Evolutionary conservation across 1,139 yeast species (phyloP), one percentile per base, ranked within the genome.

Genomic region (Diutina siamensis): DNA sequence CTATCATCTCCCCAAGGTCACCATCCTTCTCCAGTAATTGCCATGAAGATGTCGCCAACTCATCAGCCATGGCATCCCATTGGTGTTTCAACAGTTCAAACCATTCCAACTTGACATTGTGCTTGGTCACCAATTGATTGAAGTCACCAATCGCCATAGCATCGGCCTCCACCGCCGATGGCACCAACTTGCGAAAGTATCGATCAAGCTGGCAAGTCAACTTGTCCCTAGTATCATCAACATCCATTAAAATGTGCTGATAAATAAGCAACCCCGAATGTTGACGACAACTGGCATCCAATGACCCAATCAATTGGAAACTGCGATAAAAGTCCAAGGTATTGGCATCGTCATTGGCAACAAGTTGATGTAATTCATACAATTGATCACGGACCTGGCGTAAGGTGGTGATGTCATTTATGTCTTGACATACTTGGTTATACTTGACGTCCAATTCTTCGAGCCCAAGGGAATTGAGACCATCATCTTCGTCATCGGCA

Each of bases 221-320:
- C 7, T 25, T n/a, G 19, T 8, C 19, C 8, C 20, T 25, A 4
- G 25, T 20, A 13, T 22, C 42, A 7, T 25, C 42, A 22, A 22
- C 42, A 25, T 25, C 32, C 32, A 22, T 38, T 15, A 15, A 12
- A 12, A 38, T 15, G 4, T 22, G 32, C 32, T 38, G 31, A 12
- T 38, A 38, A 10, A 38, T 38, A 10, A 38, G 28, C 20, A 38
- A 25, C 7, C 22, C 42, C 2, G 42, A n/a, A 17, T 38, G 42
- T 4, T 17, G n/a, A n/a, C 19, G 21, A 27, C 32, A 22, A 22
- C 32, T 25, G 13, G 17, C 32, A 9, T 38, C 42, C 21, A 38
- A 22, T 3, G 32, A 4, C 17, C n/a, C 42, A n/a, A 38, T 20
- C 15, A 38, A 25, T 17, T 38, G 42, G 28, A 25, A 22, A 7